Conservation (phyloP, 805 yeast species). For the Wickerhamomyces silvicola region DNA sequence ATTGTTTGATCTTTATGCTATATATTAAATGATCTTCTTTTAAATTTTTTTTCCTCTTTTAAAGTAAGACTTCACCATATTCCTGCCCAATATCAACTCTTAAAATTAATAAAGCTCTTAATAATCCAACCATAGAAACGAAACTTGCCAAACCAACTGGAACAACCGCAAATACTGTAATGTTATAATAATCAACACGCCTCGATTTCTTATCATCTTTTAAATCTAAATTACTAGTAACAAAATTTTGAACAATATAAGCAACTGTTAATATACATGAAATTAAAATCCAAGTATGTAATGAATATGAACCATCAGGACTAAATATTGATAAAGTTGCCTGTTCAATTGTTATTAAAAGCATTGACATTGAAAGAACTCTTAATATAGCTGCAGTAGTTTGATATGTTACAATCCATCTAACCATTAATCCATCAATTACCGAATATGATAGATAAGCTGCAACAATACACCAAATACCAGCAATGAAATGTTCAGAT, state of each 20-base stretch:
- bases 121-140: constrained; percentile 78
- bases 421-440: constrained; percentile 80
- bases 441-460: constrained; percentile 79
- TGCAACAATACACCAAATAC: constrained; percentile 89
- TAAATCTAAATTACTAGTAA: constrained; percentile 65
- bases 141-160: constrained; percentile 95
- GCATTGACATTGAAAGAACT: constrained; percentile 74
- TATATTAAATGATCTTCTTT: too few relatives aligned
- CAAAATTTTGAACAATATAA: constrained; percentile 80
- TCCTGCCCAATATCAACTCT: constrained; percentile 57
- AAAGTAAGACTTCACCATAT: too few relatives aligned
- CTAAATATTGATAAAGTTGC: constrained; percentile 62
- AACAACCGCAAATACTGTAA: constrained; percentile 95
- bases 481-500: constrained; percentile 74
- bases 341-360: constrained; percentile 65
- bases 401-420: constrained; percentile 91
- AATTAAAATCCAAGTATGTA: constrained; percentile 91
- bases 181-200: constrained; percentile 79
- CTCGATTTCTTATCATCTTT: constrained; percentile 33
- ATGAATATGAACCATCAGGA: constrained; percentile 61
- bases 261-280: constrained; percentile 76
- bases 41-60: too few relatives aligned
- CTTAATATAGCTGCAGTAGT: constrained; percentile 84
- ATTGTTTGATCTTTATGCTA: too few relatives aligned
- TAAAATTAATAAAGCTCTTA: constrained; percentile 68